Evolutionary conservation across 805 yeast genomes (phyloP).

Genomic region (Saccharomyces kudriavzevii): DNA sequence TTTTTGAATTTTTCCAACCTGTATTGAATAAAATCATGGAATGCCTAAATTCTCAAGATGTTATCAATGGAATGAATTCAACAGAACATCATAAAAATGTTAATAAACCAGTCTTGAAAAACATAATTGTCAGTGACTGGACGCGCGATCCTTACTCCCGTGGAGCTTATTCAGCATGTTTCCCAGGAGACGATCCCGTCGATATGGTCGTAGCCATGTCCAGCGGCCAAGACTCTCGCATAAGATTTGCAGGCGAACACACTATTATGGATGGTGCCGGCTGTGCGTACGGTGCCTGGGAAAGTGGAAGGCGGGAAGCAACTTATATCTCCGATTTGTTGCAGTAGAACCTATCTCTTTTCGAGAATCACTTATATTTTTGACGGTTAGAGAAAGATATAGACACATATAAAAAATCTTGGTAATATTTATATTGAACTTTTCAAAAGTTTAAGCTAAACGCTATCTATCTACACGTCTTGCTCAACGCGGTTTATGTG

Average conservation of each 20-base stretch:
- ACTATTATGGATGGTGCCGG: constrained; percentile 82
- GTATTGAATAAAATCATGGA: constrained; percentile 24
- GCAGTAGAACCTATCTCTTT: not conserved
- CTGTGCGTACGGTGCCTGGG: constrained; percentile 87
- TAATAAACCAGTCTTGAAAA: constrained; percentile 32
- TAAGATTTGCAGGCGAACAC: constrained; percentile 90
- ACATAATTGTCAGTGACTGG: constrained; percentile 59
- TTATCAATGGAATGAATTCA: constrained; percentile 3
- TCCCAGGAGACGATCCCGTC: constrained; percentile 61
- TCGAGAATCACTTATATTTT: not conserved
- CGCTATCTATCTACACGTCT: not conserved
- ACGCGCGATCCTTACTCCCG: constrained; percentile 66
- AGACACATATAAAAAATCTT: not conserved
- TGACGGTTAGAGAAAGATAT: not conserved
- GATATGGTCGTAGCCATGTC: constrained; percentile 53
- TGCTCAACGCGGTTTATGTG: not conserved
- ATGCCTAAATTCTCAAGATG: constrained; percentile 10
- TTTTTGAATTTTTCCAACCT: constrained; percentile 56
- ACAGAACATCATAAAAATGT: not conserved
- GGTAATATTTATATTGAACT: not conserved
- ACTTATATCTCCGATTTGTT: constrained; percentile 24
- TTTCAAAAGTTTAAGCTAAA: not conserved
- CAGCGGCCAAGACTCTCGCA: constrained; percentile 43
- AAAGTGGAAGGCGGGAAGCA: constrained; percentile 60
- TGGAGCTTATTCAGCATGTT: constrained; percentile 75